Evolutionary conservation across 768 basidiomycete genomes (phyloP).

Genomic region (Kwoniella heveanensis): DNA sequence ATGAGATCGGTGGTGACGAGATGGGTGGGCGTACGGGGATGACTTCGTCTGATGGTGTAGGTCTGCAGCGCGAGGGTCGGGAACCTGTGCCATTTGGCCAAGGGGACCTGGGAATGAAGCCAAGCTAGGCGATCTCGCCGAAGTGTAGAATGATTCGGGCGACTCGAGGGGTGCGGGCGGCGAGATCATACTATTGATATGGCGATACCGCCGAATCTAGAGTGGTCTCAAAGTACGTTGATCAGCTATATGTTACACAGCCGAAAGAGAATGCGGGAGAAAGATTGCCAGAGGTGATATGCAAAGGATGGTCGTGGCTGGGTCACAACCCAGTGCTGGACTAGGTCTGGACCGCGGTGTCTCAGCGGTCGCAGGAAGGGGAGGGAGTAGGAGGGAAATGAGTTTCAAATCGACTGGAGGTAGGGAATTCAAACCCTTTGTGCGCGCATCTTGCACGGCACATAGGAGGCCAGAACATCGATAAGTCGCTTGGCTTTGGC

Average conservation of each 20-base stretch:
- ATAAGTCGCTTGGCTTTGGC: neutral
- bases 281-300: neutral
- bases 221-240: slow-evolving; percentile 2
- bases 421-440: neutral
- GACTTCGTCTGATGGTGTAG: neutral
- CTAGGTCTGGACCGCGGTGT: neutral
- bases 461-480: neutral
- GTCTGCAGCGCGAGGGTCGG: slow-evolving; percentile 6
- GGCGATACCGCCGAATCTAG: neutral
- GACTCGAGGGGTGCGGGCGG: slow-evolving; percentile 12
- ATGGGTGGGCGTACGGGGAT: neutral
- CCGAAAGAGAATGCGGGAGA: neutral
- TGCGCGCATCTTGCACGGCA: neutral
- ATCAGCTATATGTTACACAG: neutral
- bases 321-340: neutral
- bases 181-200: slow-evolving; percentile 5
- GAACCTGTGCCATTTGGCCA: slow-evolving; percentile 9
- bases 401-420: neutral
- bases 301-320: neutral
- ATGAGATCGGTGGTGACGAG: slow-evolving; percentile 9
- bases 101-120: slow-evolving; percentile 4
- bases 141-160: slow-evolving; percentile 12
- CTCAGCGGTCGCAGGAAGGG: neutral
- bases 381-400: neutral
- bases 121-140: slow-evolving; percentile 3